Percentiles rank a stretch among this genome's conserved stretches.
phyloP scores from a whole-genome alignment of 2,329 filamentous ascomycete genomes.

The Penicillium sp. region DNA sequence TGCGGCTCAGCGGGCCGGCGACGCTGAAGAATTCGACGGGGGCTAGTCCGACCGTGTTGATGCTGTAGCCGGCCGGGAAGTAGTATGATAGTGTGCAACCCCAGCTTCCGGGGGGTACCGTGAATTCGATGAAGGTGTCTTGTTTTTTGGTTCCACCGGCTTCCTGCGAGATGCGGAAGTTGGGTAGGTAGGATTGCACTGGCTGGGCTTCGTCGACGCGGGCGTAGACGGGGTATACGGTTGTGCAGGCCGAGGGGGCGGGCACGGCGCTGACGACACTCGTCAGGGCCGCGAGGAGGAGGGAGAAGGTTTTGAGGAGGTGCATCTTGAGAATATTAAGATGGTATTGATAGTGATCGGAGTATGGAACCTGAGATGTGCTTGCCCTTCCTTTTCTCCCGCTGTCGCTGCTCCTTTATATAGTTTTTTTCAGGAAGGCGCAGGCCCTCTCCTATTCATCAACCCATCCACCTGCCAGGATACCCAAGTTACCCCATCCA shows the following conservation, averaged over 20 bases:
- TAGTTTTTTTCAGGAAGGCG: not conserved
- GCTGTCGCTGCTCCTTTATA: not conserved
- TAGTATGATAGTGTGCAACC: conserved; percentile 17
- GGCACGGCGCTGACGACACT: not conserved
- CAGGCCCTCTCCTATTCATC: not conserved
- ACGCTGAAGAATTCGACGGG: conserved; percentile 17
- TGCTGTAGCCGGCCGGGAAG: conserved; percentile 9
- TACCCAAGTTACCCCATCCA: not conserved
- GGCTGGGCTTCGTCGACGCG: conserved; percentile 17
- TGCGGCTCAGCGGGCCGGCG: conserved; percentile 12
- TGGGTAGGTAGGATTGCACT: conserved; percentile 9
- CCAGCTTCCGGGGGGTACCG: conserved; percentile 13
- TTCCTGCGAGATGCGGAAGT: conserved; percentile 17
- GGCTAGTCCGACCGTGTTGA: conserved; percentile 6
- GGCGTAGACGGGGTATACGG: conserved; percentile 6
- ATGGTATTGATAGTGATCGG: not conserved
- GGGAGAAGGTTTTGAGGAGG: conserved; percentile 2
- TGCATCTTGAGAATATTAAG: conserved; percentile 9
- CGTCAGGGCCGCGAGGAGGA: conserved; percentile 5
- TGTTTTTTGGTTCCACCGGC: conserved; percentile 7
- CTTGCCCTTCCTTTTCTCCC: not conserved
- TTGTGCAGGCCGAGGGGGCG: conserved; percentile 12
- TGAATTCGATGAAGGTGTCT: conserved; percentile 20
- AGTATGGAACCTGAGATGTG: not conserved
- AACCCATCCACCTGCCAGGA: not conserved